Conservation (phyloP, 2,329 filamentous ascomycete genomes). For the Colletotrichum sp. region DNA sequence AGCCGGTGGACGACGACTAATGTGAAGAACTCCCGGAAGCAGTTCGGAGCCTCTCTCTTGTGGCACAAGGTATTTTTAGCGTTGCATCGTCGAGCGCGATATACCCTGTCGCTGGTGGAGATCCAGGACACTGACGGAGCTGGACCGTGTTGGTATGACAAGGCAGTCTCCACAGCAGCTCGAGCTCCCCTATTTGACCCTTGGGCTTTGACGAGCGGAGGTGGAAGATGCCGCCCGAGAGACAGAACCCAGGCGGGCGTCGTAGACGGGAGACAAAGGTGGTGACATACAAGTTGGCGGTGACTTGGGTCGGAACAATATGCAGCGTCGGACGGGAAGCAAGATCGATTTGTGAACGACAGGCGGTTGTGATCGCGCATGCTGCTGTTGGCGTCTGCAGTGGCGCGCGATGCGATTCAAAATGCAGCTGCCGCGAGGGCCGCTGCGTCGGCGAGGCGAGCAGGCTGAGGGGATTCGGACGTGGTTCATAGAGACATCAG, state of each 20-base stretch:
- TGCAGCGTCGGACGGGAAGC: constrained; percentile 5
- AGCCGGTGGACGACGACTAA: not conserved
- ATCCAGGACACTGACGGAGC: not conserved
- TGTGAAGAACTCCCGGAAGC: not conserved
- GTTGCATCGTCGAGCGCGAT: constrained; percentile 3
- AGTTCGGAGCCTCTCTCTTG: constrained; percentile 2
- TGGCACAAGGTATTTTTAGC: constrained; percentile 16
- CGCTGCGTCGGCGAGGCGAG: constrained; percentile 5
- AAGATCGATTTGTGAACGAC: constrained; percentile 14
- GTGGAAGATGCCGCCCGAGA: not conserved
- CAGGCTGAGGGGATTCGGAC: constrained; percentile 12
- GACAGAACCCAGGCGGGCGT: not conserved
- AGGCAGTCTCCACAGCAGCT: constrained; percentile 6
- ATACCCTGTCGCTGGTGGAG: not conserved
- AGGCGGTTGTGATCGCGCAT: constrained; percentile 7
- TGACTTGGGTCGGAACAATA: not conserved
- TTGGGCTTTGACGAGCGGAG: not conserved
- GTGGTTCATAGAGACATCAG: constrained; percentile 6
- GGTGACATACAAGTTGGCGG: not conserved
- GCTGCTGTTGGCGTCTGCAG: constrained; percentile 8
- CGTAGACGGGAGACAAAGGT: not conserved
- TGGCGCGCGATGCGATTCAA: not conserved
- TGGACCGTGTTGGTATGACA: constrained; percentile 9
- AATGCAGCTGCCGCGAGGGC: constrained; percentile 1
- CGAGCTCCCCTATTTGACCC: not conserved